Base-by-base conservation (phyloP, 1,284 basidiomycete species). In the Psilocybe mexicana region DNA sequence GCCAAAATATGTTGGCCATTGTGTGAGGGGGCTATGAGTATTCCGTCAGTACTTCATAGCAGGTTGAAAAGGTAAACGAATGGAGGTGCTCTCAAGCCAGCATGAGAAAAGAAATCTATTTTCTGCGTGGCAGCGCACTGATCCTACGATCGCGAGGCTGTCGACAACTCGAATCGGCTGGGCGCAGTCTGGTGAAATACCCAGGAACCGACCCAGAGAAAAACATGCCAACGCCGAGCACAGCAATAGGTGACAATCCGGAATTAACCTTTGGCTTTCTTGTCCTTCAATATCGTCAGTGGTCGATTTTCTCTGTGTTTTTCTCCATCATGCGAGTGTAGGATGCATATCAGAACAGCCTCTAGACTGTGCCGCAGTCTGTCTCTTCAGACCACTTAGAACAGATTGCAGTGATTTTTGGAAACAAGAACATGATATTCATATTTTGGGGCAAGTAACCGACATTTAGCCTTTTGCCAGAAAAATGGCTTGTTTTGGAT, bases 1-100 rank as follows among this genome's bases (percentile, higher is more conserved):
- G 75, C 74, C 81, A 80, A 67, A 87, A 86, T 28, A 76, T 65
- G 53, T 61, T 61, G 26, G 66, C 53, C 73, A 76, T 40, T 70
- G 44, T 47, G 40, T 59, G 18, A 57, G 54, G 36, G 36, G 45
- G 12, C 25, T 42, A 43, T 33, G 24, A 43, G 42, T 43, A 42
- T 52, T 33, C 30, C 8, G 47, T 45, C 44, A 23, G 33, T 18
- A 30, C n/a, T 8, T 33, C 30, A 33, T 33, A 12, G 18, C 47
- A 18, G 11, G 50, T 43, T 11, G 50, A 43, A 18, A 18, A 28
- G 40, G 30, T 40, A 43, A 40, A 52, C 38, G 49, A 40, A 25
- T 24, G 49, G 40, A 33, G 49, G 24, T 8, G 38, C 4, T n/a
- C 14, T 52, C n/a, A 43, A 43, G 6, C 11, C 50, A 52, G 40